Conservation (phyloP, 164 flowering plant genomes). For the Houttuynia cordata region DNA sequence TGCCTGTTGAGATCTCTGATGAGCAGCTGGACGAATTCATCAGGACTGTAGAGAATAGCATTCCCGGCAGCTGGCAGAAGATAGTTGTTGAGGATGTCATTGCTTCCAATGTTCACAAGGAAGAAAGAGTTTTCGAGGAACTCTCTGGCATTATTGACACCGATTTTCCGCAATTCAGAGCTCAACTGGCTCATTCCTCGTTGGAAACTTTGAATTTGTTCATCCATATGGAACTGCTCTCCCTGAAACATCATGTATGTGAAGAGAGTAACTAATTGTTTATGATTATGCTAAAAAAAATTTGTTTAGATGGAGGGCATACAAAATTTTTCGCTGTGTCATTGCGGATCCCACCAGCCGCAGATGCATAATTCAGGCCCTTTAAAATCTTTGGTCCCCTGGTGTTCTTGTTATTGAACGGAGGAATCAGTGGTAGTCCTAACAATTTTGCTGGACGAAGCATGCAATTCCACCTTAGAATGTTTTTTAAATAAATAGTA, state of each 20-base stretch:
- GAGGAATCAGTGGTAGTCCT: slow-evolving; percentile 6
- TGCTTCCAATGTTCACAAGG: slow-evolving; percentile 6
- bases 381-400: slow-evolving; percentile 5
- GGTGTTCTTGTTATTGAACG: slow-evolving; percentile 5
- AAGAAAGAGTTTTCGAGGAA: slow-evolving; percentile 7
- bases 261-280: no score
- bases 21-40: neutral
- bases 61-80: neutral
- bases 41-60: neutral
- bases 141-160: neutral
- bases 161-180: neutral
- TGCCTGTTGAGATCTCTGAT: slow-evolving; percentile 2
- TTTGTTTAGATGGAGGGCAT: neutral
- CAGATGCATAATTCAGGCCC: slow-evolving; percentile 15
- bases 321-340: slow-evolving; percentile 4
- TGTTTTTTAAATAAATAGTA: neutral
- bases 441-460: slow-evolving; percentile 1
- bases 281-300: neutral
- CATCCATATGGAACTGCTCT: slow-evolving; percentile 1
- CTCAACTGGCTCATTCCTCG: neutral
- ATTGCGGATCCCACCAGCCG: slow-evolving; percentile 10
- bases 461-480: neutral
- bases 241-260: slow-evolving; percentile 3
- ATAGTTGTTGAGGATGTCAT: slow-evolving; percentile 8
- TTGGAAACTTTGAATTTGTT: slow-evolving; percentile 3